phyloP scores from a whole-genome alignment of 768 basidiomycete genomes.

The Psilocybe cubensis region DNA sequence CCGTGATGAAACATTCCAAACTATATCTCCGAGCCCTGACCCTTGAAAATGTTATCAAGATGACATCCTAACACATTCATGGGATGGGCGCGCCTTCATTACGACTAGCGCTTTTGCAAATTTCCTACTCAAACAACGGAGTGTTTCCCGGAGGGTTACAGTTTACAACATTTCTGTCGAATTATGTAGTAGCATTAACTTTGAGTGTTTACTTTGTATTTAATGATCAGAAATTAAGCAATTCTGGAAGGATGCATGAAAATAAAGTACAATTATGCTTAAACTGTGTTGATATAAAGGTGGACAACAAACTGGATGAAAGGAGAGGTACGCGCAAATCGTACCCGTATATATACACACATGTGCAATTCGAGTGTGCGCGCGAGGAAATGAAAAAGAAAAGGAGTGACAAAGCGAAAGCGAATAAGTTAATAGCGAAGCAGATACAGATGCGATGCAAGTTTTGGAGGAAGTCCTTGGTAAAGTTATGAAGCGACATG shows the following conservation, averaged over 20 bases:
- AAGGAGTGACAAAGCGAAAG: conserved; percentile 1
- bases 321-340: not conserved
- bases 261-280: conserved; percentile 6
- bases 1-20: not conserved
- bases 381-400: too few species aligned
- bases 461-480: not conserved
- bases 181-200: not conserved
- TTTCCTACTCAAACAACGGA: too few species aligned
- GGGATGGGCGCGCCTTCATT: too few species aligned
- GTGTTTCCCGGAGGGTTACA: too few species aligned
- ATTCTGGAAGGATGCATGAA: not conserved
- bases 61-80: not conserved
- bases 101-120: too few species aligned
- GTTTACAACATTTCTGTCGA: too few species aligned
- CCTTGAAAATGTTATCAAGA: not conserved
- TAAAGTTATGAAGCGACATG: not conserved
- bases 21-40: too few species aligned
- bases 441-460: conserved; percentile 1
- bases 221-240: not conserved
- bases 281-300: not conserved
- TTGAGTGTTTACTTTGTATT: not conserved
- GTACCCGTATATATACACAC: too few species aligned
- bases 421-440: conserved; percentile 12
- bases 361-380: too few species aligned
- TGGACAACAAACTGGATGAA: too few species aligned